These are phyloP conservation scores for Aspergillus baeticus DNA, from an alignment of 495 filamentous ascomycete genomes.

Conservation along the genomic window DNA sequence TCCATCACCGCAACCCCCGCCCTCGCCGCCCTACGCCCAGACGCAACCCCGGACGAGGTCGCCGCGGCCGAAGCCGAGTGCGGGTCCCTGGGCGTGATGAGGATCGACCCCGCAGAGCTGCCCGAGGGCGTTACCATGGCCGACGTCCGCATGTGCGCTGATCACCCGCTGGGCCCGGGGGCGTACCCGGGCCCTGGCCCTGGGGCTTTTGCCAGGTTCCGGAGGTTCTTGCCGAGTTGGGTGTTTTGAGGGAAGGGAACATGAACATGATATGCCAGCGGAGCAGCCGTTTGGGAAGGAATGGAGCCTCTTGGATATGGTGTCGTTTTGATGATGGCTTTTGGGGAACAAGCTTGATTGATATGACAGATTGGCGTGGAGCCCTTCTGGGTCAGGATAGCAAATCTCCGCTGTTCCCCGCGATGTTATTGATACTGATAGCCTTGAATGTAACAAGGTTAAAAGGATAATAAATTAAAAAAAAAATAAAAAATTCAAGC, in stretches of 20 bases:
- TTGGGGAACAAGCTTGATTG: no score
- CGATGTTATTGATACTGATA: no score
- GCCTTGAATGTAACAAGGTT: no score
- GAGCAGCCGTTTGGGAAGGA: no score
- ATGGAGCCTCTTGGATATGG: no score
- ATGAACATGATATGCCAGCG: background rate
- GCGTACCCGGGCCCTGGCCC: constrained; percentile 13
- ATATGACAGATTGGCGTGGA: no score
- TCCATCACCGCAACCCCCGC: constrained; percentile 18
- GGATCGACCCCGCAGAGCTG: constrained; percentile 21
- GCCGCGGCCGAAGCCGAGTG: constrained; percentile 22
- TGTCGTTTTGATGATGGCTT: no score
- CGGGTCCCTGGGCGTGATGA: constrained; percentile 22
- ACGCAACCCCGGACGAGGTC: constrained; percentile 23
- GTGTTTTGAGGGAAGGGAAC: constrained; percentile 17
- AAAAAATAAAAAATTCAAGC: no score
- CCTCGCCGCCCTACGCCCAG: constrained; percentile 19
- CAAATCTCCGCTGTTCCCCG: no score
- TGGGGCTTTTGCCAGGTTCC: constrained; percentile 17
- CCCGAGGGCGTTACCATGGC: constrained; percentile 17
- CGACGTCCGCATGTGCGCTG: constrained; percentile 24
- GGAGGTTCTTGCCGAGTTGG: constrained; percentile 21
- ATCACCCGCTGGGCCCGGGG: constrained; percentile 19
- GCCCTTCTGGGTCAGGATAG: no score
- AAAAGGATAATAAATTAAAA: no score